Evolutionary conservation across 1,139 yeast genomes (phyloP).

Genomic region (Eremothecium gossypii): DNA sequence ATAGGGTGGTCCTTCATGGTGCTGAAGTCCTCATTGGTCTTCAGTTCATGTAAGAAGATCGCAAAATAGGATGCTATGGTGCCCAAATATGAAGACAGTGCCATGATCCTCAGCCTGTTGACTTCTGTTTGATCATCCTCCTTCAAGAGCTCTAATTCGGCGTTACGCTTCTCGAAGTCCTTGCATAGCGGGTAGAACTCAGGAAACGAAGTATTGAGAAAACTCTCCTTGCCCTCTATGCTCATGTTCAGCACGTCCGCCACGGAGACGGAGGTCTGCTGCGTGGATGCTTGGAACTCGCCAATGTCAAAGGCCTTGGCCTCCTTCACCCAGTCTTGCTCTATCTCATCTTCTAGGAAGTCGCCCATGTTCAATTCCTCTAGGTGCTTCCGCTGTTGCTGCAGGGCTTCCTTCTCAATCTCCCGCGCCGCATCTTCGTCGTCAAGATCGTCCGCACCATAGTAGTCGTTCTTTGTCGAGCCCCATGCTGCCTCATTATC

Average conservation of each 20-base stretch:
- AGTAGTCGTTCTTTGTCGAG: slow-evolving; percentile 57
- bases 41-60: slow-evolving; percentile 45
- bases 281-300: slow-evolving; percentile 33
- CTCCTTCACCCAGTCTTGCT: slow-evolving; percentile 57
- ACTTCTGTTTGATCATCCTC: slow-evolving; percentile 31
- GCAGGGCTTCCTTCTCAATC: slow-evolving; percentile 80
- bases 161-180: slow-evolving; percentile 47
- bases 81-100: slow-evolving; percentile 70
- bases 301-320: slow-evolving; percentile 34
- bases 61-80: slow-evolving; percentile 70
- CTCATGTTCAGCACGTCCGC: slow-evolving; percentile 31
- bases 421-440: slow-evolving; percentile 71
- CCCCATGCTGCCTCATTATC: slow-evolving; percentile 78
- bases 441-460: slow-evolving; percentile 70
- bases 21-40: slow-evolving; percentile 44
- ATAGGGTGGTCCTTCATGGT: slow-evolving; percentile 80
- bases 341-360: slow-evolving; percentile 72
- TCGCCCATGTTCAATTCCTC: slow-evolving; percentile 75
- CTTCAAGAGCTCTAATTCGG: slow-evolving; percentile 34
- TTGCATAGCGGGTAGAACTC: slow-evolving; percentile 71
- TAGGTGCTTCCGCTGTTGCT: slow-evolving; percentile 78
- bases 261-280: slow-evolving; percentile 25
- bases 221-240: slow-evolving; percentile 37
- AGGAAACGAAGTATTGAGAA: slow-evolving; percentile 59
- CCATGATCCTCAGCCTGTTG: slow-evolving; percentile 46